Base-by-base conservation (phyloP, 2,329 filamentous ascomycete species). In the Bimuria novae-zelandiae region DNA sequence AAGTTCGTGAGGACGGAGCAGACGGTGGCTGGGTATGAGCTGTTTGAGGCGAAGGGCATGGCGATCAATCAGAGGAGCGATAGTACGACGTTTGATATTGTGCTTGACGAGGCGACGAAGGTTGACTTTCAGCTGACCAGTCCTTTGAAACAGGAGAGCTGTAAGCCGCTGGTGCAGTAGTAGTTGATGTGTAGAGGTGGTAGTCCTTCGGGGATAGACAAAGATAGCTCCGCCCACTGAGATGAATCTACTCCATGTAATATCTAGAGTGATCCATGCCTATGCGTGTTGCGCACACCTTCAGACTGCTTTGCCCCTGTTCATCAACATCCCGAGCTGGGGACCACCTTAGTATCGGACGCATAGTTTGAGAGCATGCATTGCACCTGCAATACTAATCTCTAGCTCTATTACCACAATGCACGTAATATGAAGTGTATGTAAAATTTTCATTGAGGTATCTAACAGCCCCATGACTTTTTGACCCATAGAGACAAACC, bases 41-140 rank as follows among this genome's bases (percentile, higher is more conserved):
- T 52, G 25, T 52, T 40, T 12, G 36, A 52, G 27, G 27, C 47
- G 7, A 33, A 47, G 17, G 12, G 16, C 12, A 52, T 52, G 42
- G 19, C 19, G 7, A 42, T 52, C 16, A 29, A 47, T 36, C 25
- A 3, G 6, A 1, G 41, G 10, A 52, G 49, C 16, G 8, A 21
- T 14, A 42, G 17, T 29, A 47, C 49, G 7, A 27, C 23, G 8
- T 41, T 52, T 19, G 36, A 47, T 25, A 29, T 52, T 23, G 35
- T 36, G 23, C 35, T 52, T 5, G 36, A 25, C 17, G 32, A 40
- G 1, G 19, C 33, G 19, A 35, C 25, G 14, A 32, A 7, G 14
- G 21, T 52, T 2, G 49, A 36, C 4, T 52, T 52, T 21, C 12
- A 35, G 43, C 11, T 4, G n/a, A 47, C 29, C 3, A 19, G 6